A percentile compares a stretch with the other conserved stretches of the same genome.
These are phyloP conservation scores for Nigrograna mackinnonii DNA, from an alignment of 2,329 filamentous ascomycete genomes.

Conservation along the genomic window DNA sequence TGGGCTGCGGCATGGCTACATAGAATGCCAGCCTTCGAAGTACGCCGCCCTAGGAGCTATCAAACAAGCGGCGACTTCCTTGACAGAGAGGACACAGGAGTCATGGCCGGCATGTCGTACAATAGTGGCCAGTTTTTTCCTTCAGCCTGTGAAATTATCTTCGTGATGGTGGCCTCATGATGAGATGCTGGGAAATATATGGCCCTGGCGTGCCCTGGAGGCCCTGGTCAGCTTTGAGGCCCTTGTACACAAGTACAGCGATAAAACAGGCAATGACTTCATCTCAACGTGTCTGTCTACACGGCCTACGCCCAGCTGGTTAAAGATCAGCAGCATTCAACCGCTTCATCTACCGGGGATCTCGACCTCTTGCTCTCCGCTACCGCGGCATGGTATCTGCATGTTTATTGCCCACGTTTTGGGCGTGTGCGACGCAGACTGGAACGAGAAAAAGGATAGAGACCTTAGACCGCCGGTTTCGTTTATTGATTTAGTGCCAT, in stretches of 20 bases:
- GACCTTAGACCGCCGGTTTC: background rate
- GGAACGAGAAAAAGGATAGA: background rate
- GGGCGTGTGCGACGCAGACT: background rate
- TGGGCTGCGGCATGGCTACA: conserved; percentile 2
- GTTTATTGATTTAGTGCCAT: background rate
- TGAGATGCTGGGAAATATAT: background rate
- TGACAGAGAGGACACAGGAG: background rate
- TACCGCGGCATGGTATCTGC: conserved; percentile 7
- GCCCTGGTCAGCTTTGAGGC: no score
- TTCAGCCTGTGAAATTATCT: no score
- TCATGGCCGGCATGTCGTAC: no score
- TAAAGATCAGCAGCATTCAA: conserved; percentile 13
- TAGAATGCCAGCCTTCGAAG: background rate
- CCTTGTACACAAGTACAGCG: background rate
- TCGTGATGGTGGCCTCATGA: conserved; percentile 7
- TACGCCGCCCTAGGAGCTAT: background rate
- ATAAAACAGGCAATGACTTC: conserved; percentile 11
- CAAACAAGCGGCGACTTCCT: background rate
- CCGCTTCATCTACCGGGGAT: conserved; percentile 8
- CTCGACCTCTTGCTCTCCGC: conserved; percentile 5
- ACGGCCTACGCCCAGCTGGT: conserved; percentile 7
- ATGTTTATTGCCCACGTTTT: conserved; percentile 8
- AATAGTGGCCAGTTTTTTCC: no score
- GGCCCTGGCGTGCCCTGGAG: background rate
- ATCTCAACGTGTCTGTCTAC: conserved; percentile 3